Evolutionary conservation across 2,329 filamentous ascomycete species (phyloP).

Genomic region (Cladosporium cucumerinum): DNA sequence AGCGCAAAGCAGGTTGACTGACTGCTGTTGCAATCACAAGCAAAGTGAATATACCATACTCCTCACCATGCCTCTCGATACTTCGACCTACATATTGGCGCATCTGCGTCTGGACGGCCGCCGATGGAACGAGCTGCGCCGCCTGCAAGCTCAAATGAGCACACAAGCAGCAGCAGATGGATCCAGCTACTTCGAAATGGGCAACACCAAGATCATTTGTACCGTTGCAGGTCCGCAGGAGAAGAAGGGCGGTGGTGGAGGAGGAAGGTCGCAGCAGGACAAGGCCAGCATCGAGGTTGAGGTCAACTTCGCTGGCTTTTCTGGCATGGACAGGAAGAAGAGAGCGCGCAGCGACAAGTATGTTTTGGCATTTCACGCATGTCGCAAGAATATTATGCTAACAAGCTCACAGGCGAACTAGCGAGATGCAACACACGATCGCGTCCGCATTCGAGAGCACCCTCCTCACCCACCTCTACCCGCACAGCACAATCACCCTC

Average conservation of each 20-base stretch:
- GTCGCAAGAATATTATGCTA: background rate
- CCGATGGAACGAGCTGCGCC: slow-evolving; percentile 94
- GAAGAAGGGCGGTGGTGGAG: slow-evolving; percentile 46
- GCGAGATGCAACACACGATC: slow-evolving; percentile 78
- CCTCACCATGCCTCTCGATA: slow-evolving; percentile 83
- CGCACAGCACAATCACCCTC: slow-evolving; percentile 78
- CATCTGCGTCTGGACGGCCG: slow-evolving; percentile 68
- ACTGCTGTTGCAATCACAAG: background rate
- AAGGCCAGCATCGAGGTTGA: slow-evolving; percentile 72
- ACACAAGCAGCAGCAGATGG: slow-evolving; percentile 92
- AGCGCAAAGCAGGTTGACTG: background rate
- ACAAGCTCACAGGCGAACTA: slow-evolving; percentile 60
- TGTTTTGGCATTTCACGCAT: slow-evolving; percentile 30
- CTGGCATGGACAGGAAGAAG: slow-evolving; percentile 78
- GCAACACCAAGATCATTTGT: slow-evolving; percentile 95
- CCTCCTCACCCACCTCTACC: slow-evolving; percentile 83
- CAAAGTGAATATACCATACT: background rate
- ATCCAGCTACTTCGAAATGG: slow-evolving; percentile 91
- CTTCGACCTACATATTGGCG: slow-evolving; percentile 83
- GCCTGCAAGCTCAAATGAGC: slow-evolving; percentile 81
- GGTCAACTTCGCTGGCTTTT: slow-evolving; percentile 83
- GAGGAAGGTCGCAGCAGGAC: slow-evolving; percentile 39
- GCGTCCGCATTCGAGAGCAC: slow-evolving; percentile 71
- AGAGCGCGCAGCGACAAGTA: slow-evolving; percentile 74
- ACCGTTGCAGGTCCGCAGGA: slow-evolving; percentile 84